phyloP scores from a whole-genome alignment of 306 rosid genomes.

The Ceratonia siliqua region DNA sequence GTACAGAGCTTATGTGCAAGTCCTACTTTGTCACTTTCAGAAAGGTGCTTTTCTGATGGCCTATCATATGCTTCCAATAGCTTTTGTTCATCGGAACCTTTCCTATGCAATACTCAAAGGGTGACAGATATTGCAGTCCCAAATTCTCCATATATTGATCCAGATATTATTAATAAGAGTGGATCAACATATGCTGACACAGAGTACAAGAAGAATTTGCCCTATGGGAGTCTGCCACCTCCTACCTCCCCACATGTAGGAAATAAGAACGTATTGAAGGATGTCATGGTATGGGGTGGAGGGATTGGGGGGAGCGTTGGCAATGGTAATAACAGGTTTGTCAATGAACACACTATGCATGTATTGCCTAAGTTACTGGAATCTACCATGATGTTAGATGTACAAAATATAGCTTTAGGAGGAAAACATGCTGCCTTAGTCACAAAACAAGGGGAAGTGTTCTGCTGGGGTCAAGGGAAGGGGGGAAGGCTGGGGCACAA shows the following conservation, averaged over 20 bases:
- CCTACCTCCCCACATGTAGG: slow-evolving; percentile 41
- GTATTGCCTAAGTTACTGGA: slow-evolving; percentile 75
- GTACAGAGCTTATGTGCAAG: slow-evolving; percentile 74
- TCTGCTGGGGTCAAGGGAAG: slow-evolving; percentile 82
- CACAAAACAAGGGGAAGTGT: slow-evolving; percentile 84
- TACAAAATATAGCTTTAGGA: slow-evolving; percentile 66
- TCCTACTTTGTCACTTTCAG: slow-evolving; percentile 76
- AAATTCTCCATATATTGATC: slow-evolving; percentile 55
- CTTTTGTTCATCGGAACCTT: slow-evolving; percentile 51
- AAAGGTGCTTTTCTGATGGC: slow-evolving; percentile 81
- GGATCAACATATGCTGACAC: slow-evolving; percentile 32
- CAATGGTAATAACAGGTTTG: slow-evolving; percentile 44
- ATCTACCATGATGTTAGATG: slow-evolving; percentile 67
- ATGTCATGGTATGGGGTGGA: slow-evolving; percentile 92
- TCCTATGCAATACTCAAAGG: slow-evolving; percentile 45
- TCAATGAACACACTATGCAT: slow-evolving; percentile 35
- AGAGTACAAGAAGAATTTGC: slow-evolving; percentile 41
- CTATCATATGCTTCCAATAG: slow-evolving; percentile 62
- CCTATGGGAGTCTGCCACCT: slow-evolving; percentile 41
- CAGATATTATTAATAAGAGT: slow-evolving; percentile 41
- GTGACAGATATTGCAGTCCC: slow-evolving; percentile 46
- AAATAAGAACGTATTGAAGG: slow-evolving; percentile 61
- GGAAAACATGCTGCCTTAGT: slow-evolving; percentile 80
- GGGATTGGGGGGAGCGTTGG: slow-evolving; percentile 55
- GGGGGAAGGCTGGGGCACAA: slow-evolving; percentile 77